Conservation (phyloP, 164 flowering plant genomes). For the Sextonia rubra region DNA sequence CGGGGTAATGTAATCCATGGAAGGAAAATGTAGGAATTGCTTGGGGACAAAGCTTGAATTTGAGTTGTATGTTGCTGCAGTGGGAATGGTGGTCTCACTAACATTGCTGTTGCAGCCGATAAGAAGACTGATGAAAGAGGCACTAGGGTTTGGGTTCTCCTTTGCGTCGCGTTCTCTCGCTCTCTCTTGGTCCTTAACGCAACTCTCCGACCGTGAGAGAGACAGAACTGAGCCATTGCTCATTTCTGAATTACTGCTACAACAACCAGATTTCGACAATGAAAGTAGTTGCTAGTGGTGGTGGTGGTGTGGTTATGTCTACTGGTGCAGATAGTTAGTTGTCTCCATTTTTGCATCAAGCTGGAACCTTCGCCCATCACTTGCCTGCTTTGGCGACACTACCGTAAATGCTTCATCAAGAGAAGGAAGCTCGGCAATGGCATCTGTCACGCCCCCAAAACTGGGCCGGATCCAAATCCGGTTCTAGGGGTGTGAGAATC, state of each 20-base stretch:
- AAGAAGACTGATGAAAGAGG: constrained; percentile 78
- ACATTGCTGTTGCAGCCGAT: constrained; percentile 22
- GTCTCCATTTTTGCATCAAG: constrained; percentile 27
- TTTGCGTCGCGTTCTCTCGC: constrained; percentile 75
- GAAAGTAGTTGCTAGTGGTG: constrained; percentile 28
- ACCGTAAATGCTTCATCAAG: constrained; percentile 52
- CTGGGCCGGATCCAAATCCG: too few species aligned
- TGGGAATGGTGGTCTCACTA: too few species aligned
- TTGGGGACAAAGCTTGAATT: too few species aligned
- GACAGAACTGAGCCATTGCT: constrained; percentile 81
- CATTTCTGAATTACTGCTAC: constrained; percentile 77
- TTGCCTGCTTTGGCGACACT: constrained; percentile 38
- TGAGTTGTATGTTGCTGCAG: too few species aligned
- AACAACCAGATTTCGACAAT: constrained; percentile 57
- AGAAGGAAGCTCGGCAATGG: constrained; percentile 81
- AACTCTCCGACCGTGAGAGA: constrained; percentile 52
- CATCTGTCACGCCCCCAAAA: too few species aligned
- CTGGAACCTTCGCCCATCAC: constrained; percentile 50
- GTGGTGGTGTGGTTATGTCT: constrained; percentile 24
- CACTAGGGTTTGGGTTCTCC: constrained; percentile 36
- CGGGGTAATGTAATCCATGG: too few species aligned
- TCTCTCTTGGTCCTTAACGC: constrained; percentile 67
- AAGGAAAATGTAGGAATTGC: too few species aligned
- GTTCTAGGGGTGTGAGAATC: too few species aligned
- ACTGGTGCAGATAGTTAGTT: neutral